Conservation (phyloP, 371 early-diverging fungal genomes). For the Apophysomyces trapeziformis region DNA sequence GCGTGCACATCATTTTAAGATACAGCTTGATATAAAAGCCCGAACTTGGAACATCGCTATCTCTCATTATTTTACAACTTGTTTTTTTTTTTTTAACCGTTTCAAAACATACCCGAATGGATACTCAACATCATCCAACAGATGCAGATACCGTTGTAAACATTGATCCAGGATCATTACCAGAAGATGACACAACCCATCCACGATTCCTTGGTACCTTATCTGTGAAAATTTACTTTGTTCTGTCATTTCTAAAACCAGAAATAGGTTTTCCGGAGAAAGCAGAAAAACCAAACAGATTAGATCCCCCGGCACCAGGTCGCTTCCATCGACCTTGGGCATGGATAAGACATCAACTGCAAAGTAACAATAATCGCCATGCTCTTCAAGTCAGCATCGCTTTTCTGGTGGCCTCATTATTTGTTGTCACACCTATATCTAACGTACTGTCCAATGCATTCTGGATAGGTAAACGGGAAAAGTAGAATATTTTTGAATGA, state of each 20-base stretch:
- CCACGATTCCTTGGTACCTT: not conserved
- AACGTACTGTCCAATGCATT: slow-evolving; percentile 20
- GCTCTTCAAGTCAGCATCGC: slow-evolving; percentile 24
- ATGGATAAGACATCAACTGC: not conserved
- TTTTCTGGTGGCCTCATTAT: slow-evolving; percentile 18
- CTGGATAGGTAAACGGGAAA: slow-evolving; percentile 22
- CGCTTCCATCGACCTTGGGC: not conserved
- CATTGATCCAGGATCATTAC: not conserved
- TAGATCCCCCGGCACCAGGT: not conserved
- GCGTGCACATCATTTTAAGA: slow-evolving; percentile 7
- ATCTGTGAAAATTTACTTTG: not conserved
- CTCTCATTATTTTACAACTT: too few relatives aligned
- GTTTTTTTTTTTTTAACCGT: too few relatives aligned
- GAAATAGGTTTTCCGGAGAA: not conserved
- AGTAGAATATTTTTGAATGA: not conserved
- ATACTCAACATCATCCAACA: not conserved
- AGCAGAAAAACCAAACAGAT: not conserved
- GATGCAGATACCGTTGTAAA: not conserved
- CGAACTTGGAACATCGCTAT: not conserved
- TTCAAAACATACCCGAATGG: not conserved
- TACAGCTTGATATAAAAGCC: not conserved
- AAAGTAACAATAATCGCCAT: slow-evolving; percentile 20
- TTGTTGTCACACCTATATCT: slow-evolving; percentile 17
- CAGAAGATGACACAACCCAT: not conserved
- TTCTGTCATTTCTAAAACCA: not conserved